Evolutionary conservation across 495 filamentous ascomycete genomes (phyloP).

Genomic region (Rostrohypoxylon terebratum): DNA sequence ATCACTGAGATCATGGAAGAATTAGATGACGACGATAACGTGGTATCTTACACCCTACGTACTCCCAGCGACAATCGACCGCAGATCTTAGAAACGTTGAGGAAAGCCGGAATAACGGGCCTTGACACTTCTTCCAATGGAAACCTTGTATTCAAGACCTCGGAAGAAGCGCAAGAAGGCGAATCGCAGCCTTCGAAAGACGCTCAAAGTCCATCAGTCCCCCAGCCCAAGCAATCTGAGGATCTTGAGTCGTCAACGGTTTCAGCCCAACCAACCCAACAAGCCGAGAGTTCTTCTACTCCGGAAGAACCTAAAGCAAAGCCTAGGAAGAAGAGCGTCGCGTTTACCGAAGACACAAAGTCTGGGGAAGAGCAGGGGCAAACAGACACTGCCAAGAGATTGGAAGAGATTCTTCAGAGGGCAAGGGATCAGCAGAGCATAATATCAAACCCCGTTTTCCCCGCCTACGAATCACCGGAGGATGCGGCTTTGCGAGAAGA

Average conservation of each 20-base stretch:
- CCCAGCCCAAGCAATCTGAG: conserved; percentile 8
- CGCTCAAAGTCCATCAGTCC: neutral
- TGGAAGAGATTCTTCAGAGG: conserved; percentile 63
- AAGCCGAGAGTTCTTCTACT: conserved; percentile 9
- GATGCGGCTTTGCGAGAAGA: conserved; percentile 84
- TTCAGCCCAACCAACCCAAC: neutral
- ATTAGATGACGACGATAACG: conserved; percentile 90
- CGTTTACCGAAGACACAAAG: conserved; percentile 70
- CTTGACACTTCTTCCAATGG: conserved; percentile 48
- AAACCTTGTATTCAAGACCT: conserved; percentile 15
- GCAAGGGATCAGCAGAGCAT: conserved; percentile 58
- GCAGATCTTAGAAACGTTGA: conserved; percentile 72
- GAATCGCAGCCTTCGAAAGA: conserved; percentile 1
- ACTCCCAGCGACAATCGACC: conserved; percentile 70
- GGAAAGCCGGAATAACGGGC: conserved; percentile 75
- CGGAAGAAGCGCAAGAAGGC: conserved; percentile 7
- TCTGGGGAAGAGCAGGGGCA: conserved; percentile 50
- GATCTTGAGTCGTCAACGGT: neutral
- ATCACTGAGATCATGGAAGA: conserved; percentile 91
- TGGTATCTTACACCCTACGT: conserved; percentile 73
- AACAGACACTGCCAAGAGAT: conserved; percentile 53
- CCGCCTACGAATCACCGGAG: conserved; percentile 77
- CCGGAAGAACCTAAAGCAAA: conserved; percentile 12
- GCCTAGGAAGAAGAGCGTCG: conserved; percentile 54
- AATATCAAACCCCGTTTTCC: conserved; percentile 59